Conservation (phyloP, 805 yeast genomes). For the Ogataea naganishii region DNA sequence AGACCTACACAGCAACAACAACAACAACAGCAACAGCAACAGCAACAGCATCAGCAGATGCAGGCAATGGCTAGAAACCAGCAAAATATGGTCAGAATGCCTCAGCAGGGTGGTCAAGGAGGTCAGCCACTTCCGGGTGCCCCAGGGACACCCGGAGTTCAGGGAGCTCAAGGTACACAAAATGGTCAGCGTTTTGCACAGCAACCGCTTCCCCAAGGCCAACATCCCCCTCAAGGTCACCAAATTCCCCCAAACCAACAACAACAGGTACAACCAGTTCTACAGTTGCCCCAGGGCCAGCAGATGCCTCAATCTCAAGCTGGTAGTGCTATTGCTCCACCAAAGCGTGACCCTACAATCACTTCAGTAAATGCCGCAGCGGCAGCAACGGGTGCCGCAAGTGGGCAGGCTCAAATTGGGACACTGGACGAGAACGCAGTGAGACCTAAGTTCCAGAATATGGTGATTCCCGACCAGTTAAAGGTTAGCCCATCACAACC, state of each 20-base stretch:
- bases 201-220: too few relatives aligned
- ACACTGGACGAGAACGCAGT: conserved; percentile 25
- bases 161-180: too few relatives aligned
- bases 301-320: conserved; percentile 8
- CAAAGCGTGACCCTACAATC: conserved; percentile 30
- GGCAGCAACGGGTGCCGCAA: conserved; percentile 10
- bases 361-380: conserved; percentile 45
- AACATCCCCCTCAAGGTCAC: too few relatives aligned
- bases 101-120: too few relatives aligned
- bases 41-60: conserved; percentile 6
- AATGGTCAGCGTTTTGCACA: conserved; percentile 7
- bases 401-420: conserved; percentile 4
- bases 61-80: conserved; percentile 10
- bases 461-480: conserved; percentile 64
- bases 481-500: conserved; percentile 61
- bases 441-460: conserved; percentile 52
- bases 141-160: too few relatives aligned
- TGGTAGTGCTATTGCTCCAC: conserved; percentile 17
- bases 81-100: too few relatives aligned
- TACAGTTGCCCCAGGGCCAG: conserved; percentile 3
- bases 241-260: conserved; percentile 7
- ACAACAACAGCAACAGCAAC: conserved; percentile 5
- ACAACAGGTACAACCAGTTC: conserved; percentile 11
- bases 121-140: too few relatives aligned
- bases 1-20: conserved; percentile 5